These are phyloP conservation scores for Kondoa subrosea DNA, from an alignment of 768 basidiomycete species.

Conservation along the genomic window DNA sequence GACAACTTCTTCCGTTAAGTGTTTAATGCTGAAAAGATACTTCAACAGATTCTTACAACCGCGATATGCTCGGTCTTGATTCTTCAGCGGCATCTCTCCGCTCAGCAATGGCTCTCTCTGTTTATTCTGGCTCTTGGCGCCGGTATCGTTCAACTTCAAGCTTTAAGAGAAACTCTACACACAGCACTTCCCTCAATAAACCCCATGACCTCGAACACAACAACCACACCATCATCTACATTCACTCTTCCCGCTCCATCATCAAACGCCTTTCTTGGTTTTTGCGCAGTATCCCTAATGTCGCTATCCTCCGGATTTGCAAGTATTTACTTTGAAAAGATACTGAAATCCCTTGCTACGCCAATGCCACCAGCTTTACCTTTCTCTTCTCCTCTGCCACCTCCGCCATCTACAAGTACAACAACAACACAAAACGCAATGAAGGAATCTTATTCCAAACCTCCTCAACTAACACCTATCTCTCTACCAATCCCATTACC, in stretches of 20 bases:
- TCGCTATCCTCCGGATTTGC: slow-evolving; percentile 91
- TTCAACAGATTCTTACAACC: slow-evolving; percentile 44
- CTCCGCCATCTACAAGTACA: neutral
- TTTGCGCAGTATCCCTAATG: slow-evolving; percentile 69
- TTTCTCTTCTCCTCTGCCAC: neutral
- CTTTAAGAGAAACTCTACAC: neutral
- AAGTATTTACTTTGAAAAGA: slow-evolving; percentile 93
- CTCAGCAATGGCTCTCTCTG: slow-evolving; percentile 63
- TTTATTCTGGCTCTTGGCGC: slow-evolving; percentile 32
- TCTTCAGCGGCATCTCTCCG: slow-evolving; percentile 43
- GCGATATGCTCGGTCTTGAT: slow-evolving; percentile 79
- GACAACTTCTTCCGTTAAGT: too few relatives aligned
- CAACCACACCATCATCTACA: neutral
- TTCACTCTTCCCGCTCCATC: slow-evolving; percentile 24
- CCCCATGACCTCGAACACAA: neutral
- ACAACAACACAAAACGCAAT: neutral
- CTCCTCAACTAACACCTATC: slow-evolving; percentile 7
- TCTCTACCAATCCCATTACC: neutral
- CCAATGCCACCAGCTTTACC: neutral
- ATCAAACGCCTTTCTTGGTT: slow-evolving; percentile 68
- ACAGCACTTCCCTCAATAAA: neutral
- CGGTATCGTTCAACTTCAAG: slow-evolving; percentile 52
- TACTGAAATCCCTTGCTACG: slow-evolving; percentile 42
- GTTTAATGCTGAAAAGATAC: neutral
- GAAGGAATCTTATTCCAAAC: neutral